phyloP scores from a whole-genome alignment of 371 early-diverging fungal species.

The Polyrhizophydium stewartii region DNA sequence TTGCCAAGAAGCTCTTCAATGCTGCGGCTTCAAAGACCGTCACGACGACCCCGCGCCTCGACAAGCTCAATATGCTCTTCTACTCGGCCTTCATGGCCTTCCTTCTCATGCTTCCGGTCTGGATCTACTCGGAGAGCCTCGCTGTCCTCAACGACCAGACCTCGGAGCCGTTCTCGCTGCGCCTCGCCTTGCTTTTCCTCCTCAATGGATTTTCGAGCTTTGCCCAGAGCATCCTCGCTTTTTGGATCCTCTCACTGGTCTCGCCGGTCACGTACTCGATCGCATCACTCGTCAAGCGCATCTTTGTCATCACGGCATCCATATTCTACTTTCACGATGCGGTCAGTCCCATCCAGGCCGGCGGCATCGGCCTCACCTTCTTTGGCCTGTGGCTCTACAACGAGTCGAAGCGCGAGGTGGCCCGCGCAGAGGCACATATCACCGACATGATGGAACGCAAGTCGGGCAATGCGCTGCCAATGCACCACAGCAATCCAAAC shows the following conservation, averaged over 20 bases:
- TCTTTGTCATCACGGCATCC: constrained; percentile 80
- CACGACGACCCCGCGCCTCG: constrained; percentile 44
- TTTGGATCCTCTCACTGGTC: constrained; percentile 69
- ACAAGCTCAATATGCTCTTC: constrained; percentile 80
- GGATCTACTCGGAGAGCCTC: constrained; percentile 75
- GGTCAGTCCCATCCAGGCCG: constrained; percentile 65
- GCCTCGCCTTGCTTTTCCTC: constrained; percentile 44
- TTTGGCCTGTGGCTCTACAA: constrained; percentile 83
- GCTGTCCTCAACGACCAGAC: constrained; percentile 6
- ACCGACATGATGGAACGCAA: background rate
- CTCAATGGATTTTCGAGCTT: constrained; percentile 79
- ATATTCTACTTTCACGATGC: constrained; percentile 82
- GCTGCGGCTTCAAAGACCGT: background rate
- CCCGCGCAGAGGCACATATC: constrained; percentile 18
- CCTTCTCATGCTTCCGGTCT: constrained; percentile 71
- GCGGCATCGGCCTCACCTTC: constrained; percentile 78
- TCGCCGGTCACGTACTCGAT: constrained; percentile 88
- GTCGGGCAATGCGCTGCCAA: background rate
- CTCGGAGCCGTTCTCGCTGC: constrained; percentile 16
- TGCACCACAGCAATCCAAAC: background rate
- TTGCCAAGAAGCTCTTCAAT: constrained; percentile 72
- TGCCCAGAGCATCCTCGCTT: constrained; percentile 74
- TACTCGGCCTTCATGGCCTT: constrained; percentile 69
- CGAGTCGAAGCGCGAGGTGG: constrained; percentile 56
- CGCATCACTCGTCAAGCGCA: constrained; percentile 80